Base-by-base conservation (phyloP, 1,139 yeast species). In the Yamadazyma diddensiae region DNA sequence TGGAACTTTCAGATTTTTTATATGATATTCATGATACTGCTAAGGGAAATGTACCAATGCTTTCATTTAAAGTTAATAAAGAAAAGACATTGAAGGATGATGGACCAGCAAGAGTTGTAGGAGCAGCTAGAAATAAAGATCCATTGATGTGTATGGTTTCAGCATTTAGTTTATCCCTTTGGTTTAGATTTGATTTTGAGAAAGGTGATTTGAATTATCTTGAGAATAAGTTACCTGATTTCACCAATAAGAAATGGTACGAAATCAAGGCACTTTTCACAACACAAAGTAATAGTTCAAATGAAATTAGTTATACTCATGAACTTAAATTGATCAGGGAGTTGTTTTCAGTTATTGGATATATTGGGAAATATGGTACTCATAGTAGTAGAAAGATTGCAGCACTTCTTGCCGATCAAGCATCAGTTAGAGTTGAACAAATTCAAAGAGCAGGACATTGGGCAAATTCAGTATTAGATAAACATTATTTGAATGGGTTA, bases 121-220 rank as follows among this genome's bases (percentile, higher is more conserved):
- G 27, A 4, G 20, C 27, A 6, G 24, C 32, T 13, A 18, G 41
- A n/a, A 12, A 20, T 12, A 25, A 28, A 14, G 6, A 26, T 10
- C 23, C 29, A 5, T 27, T 19, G 16, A 7, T 33, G 6, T 37
- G 41, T 24, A 18, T 37, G 6, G 26, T 35, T 19, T 11, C 24
- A 2, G 39, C 39, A 9, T 10, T 35, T 22, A 35, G 35, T 3
- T 7, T 35, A 12, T 24, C 30, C 3, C 15, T 33, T 11, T 37
- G 37, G 37, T 36, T 18, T 24, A 20, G 37, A 8, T 30, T 37
- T 20, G 41, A 37, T 24, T 28, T 33, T 24, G 21, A 22, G 4
- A 24, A 28, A 3, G 39, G 34, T 5, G 21, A 18, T 7, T 18
- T 30, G 15, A 19, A 24, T 16, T 4, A 18, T 4, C 21, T 28